Evolutionary conservation across 2,329 filamentous ascomycete species (phyloP).

Genomic region (Colletotrichum scovillei): DNA sequence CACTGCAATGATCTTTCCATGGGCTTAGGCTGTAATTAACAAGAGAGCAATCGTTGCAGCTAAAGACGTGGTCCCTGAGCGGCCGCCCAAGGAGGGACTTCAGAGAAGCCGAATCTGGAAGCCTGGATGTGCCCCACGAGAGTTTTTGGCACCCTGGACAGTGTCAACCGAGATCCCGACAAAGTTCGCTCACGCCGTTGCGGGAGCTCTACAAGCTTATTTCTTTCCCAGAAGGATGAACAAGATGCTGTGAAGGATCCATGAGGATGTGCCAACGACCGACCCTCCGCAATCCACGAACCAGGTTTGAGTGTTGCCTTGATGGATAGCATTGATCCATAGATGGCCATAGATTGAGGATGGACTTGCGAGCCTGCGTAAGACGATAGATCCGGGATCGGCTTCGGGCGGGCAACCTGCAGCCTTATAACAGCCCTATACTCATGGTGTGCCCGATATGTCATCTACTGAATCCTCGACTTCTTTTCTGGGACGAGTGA

Average conservation of each 20-base stretch:
- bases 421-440: neutral
- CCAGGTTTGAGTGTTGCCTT: neutral
- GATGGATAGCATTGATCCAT: too few relatives aligned
- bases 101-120: neutral
- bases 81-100: neutral
- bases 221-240: neutral
- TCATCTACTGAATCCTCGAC: too few relatives aligned
- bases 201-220: neutral
- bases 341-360: too few relatives aligned
- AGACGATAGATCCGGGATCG: neutral
- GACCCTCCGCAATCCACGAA: neutral
- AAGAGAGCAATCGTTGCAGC: neutral
- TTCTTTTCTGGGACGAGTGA: too few relatives aligned
- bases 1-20: neutral
- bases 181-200: neutral
- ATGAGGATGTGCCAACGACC: neutral
- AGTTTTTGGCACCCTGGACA: neutral
- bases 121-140: neutral
- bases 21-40: neutral
- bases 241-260: neutral
- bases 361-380: neutral
- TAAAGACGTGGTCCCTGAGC: neutral
- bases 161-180: neutral
- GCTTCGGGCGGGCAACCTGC: neutral
- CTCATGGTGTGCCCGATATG: too few relatives aligned